A percentile compares a stretch with the other conserved stretches of the same genome.
phyloP scores from a whole-genome alignment of 441 rosid species.

The Adansonia gregorii region DNA sequence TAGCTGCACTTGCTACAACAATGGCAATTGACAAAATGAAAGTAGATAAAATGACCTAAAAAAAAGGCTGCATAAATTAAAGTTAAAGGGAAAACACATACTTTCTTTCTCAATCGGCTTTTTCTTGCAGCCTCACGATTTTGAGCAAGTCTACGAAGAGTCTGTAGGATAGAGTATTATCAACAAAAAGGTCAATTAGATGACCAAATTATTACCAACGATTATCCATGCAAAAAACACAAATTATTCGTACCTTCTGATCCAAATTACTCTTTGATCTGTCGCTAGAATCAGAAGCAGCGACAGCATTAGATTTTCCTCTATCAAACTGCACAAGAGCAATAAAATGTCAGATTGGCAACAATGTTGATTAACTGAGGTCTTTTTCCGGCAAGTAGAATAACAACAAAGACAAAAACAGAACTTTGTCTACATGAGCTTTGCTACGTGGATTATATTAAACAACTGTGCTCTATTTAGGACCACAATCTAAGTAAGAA shows the following conservation, averaged over 20 bases:
- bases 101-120: constrained; percentile 97
- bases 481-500: constrained; percentile 4
- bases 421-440: background rate
- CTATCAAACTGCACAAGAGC: constrained; percentile 62
- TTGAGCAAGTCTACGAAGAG: constrained; percentile 98
- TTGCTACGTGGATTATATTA: background rate
- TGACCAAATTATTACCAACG: constrained; percentile 8
- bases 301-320: constrained; percentile 50
- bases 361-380: background rate
- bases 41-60: background rate
- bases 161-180: constrained; percentile 59
- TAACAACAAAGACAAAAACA: background rate
- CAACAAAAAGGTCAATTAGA: constrained; percentile 32
- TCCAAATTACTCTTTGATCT: constrained; percentile 87
- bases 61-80: background rate
- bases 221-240: constrained; percentile 22
- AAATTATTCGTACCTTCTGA: constrained; percentile 72
- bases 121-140: constrained; percentile 99
- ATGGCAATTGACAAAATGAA: constrained; percentile 22
- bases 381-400: background rate
- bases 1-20: constrained; percentile 3
- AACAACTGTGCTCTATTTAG: background rate
- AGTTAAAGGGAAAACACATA: constrained; percentile 29
- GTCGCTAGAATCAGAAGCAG: constrained; percentile 86
- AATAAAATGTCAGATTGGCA: constrained; percentile 26